These are phyloP conservation scores for Fomitopsis serialis DNA, from an alignment of 768 basidiomycete species.

Conservation along the genomic window DNA sequence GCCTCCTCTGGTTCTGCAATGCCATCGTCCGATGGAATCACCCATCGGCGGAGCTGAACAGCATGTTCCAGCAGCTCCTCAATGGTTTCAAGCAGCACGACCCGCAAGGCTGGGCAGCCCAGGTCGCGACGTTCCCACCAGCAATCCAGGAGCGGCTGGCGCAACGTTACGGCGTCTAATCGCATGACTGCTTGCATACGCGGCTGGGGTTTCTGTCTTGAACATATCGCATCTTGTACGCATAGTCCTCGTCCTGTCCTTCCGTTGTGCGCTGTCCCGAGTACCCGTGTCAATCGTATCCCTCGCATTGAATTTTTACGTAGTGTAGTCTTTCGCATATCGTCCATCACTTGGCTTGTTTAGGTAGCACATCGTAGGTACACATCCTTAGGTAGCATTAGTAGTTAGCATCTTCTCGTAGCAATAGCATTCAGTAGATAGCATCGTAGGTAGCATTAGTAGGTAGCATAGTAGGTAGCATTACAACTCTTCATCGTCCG, in stretches of 20 bases:
- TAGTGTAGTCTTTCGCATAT: slow-evolving; percentile 18
- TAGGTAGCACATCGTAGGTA: not conserved
- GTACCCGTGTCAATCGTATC: not conserved
- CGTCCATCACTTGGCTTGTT: not conserved
- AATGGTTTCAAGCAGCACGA: slow-evolving; percentile 88
- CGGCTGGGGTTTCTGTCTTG: not conserved
- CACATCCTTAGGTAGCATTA: not conserved
- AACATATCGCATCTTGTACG: not conserved
- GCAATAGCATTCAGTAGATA: not conserved
- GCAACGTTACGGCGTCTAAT: slow-evolving; percentile 73
- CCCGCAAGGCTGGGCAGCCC: slow-evolving; percentile 78
- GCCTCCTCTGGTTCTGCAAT: slow-evolving; percentile 96
- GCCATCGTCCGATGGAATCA: slow-evolving; percentile 93
- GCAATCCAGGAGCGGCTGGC: slow-evolving; percentile 84
- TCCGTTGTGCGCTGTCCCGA: no score
- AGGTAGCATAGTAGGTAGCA: not conserved
- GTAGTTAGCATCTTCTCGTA: not conserved
- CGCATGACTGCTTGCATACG: not conserved
- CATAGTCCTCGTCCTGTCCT: not conserved
- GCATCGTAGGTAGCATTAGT: not conserved
- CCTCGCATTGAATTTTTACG: slow-evolving; percentile 12
- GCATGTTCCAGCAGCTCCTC: slow-evolving; percentile 90
- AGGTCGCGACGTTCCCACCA: slow-evolving; percentile 80
- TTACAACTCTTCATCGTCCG: not conserved
- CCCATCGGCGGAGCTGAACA: slow-evolving; percentile 86